These are phyloP conservation scores for Ceratocystis lukuohia DNA, from an alignment of 2,329 filamentous ascomycete genomes.

Conservation along the genomic window DNA sequence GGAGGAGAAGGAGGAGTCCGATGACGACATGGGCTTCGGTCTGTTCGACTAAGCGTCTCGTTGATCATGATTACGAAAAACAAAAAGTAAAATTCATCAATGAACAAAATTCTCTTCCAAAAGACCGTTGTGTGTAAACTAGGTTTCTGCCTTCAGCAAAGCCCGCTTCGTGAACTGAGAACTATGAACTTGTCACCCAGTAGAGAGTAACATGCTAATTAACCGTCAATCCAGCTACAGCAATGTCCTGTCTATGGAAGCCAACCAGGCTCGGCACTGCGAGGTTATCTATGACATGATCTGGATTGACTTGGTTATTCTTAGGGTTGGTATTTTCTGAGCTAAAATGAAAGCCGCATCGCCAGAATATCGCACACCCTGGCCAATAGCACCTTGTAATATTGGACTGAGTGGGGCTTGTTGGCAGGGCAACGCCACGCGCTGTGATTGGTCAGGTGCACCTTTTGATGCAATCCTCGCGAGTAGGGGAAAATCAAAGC, in stretches of 20 bases:
- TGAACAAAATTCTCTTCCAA: conserved; percentile 13
- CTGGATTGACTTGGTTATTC: too few species aligned
- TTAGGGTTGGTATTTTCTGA: neutral
- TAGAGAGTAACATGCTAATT: too few species aligned
- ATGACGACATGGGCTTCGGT: conserved; percentile 40
- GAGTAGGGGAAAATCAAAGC: neutral
- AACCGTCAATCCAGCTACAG: too few species aligned
- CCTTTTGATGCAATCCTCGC: neutral
- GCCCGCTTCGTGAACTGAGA: neutral
- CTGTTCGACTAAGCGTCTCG: conserved; percentile 53
- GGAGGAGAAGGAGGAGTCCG: conserved; percentile 50
- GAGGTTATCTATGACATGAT: too few species aligned
- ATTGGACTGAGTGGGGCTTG: neutral
- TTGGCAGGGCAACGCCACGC: conserved; percentile 15
- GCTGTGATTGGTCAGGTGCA: conserved; percentile 12
- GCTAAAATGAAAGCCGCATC: neutral
- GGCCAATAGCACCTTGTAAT: too few species aligned
- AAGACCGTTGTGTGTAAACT: too few species aligned
- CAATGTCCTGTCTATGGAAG: too few species aligned
- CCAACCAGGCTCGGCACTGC: too few species aligned
- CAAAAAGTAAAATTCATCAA: conserved; percentile 20
- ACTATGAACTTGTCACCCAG: neutral
- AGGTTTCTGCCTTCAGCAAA: neutral
- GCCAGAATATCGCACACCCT: neutral
- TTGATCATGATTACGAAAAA: conserved; percentile 19